Evolutionary conservation across 2,329 filamentous ascomycete genomes (phyloP), one percentile per base, ranked within the genome.

Genomic region (Talaromyces sp.): DNA sequence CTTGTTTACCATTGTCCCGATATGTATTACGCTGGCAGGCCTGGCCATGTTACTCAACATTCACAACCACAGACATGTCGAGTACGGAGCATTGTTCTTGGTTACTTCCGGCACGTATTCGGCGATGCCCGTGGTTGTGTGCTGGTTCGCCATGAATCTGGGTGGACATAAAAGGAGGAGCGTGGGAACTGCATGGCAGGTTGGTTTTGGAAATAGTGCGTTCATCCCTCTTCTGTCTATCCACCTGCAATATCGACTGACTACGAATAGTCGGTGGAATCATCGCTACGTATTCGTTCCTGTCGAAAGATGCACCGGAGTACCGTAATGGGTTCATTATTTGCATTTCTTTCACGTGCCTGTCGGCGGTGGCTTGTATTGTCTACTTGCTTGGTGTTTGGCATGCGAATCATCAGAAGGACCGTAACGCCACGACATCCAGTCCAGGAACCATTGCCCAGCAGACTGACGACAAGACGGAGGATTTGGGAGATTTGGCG

Each of bases 81-180:
- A 95, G 73, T 97, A 96, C 70, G 89, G 81, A 0, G 90, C 89
- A 0, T 82, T 97, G 0, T 96, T 96, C 80, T 80, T 97, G 35
- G 86, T 96, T 57, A 88, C 90, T 1, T 87, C 87, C 78, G 91
- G 62, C 23, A 57, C 58, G 5, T 97, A 96, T 76, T 87, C 86
- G 0, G 91, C 92, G n/a, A 93, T 96, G 89, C 92, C 93, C 0
- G 87, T 96, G 33, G 86, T 92, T 48, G 84, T 92, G 7, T 92
- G 89, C 73, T 93, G 90, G 89, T 92, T 89, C 75, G 88, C 88
- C 68, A 91, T 92, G 85, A 93, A 92, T 69, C 79, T 92, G 1
- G 86, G 86, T 1, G 89, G 89, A 0, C 90, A 92, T 71, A 87
- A 87, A 63, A 83, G 89, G 2, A 82, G 89, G 48, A 82, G 86